A percentile compares a stretch with the other conserved stretches of the same genome.
phyloP scores from a whole-genome alignment of 2,329 filamentous ascomycete species.

The Xylariaceae sp. region DNA sequence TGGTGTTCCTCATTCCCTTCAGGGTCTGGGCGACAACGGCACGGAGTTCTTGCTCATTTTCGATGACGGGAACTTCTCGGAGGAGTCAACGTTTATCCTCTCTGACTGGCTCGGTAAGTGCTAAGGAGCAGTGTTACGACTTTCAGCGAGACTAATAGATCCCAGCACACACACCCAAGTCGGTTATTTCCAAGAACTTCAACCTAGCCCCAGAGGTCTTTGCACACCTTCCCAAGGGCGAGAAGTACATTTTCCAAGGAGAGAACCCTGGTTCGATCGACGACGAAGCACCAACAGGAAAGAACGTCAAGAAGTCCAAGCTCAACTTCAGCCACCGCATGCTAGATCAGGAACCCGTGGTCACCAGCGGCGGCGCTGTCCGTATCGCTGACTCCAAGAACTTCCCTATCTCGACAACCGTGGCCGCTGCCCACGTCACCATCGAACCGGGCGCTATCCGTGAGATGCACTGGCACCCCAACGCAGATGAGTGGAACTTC shows the following conservation, averaged over 20 bases:
- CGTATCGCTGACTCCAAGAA: slow-evolving; percentile 72
- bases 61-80: slow-evolving; percentile 43
- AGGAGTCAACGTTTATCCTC: slow-evolving; percentile 65
- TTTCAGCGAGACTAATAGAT: slow-evolving; percentile 13
- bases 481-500: slow-evolving; percentile 75
- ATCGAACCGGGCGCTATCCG: slow-evolving; percentile 68
- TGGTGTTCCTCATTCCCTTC: slow-evolving; percentile 71
- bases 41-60: slow-evolving; percentile 57
- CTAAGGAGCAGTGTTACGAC: neutral
- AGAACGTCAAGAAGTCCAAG: slow-evolving; percentile 60
- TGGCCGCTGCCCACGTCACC: slow-evolving; percentile 66
- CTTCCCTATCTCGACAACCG: slow-evolving; percentile 67
- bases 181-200: slow-evolving; percentile 70
- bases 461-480: slow-evolving; percentile 80
- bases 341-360: slow-evolving; percentile 61
- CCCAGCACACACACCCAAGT: slow-evolving; percentile 63
- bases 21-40: slow-evolving; percentile 62
- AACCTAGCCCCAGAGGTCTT: slow-evolving; percentile 67
- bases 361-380: slow-evolving; percentile 63
- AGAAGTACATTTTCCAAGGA: slow-evolving; percentile 77
- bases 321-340: slow-evolving; percentile 66
- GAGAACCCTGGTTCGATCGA: slow-evolving; percentile 58
- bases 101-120: slow-evolving; percentile 63
- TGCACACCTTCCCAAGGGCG: slow-evolving; percentile 56
- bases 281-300: slow-evolving; percentile 57